Conservation (phyloP, 2,329 filamentous ascomycete species). For the Aspergillus fijiensis region DNA sequence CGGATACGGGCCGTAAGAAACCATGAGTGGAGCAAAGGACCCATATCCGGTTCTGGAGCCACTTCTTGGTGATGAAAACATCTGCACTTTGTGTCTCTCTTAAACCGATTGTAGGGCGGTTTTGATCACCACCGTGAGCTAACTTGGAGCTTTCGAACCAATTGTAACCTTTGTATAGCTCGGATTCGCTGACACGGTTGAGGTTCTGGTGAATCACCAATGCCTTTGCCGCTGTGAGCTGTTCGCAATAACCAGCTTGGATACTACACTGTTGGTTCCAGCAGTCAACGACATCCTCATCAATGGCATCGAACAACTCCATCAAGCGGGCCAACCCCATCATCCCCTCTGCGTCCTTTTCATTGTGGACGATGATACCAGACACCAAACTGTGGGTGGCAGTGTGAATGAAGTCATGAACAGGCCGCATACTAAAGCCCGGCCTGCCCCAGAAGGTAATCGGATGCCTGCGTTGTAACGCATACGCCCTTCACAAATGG, state of each 20-base stretch:
- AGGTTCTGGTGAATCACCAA: slow-evolving; percentile 38
- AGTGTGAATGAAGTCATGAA: slow-evolving; percentile 42
- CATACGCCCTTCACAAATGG: slow-evolving; percentile 38
- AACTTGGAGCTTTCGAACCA: slow-evolving; percentile 38
- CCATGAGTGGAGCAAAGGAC: slow-evolving; percentile 43
- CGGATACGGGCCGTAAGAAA: slow-evolving; percentile 34
- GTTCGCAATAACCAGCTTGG: slow-evolving; percentile 62
- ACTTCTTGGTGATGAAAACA: slow-evolving; percentile 45
- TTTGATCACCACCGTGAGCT: slow-evolving; percentile 19
- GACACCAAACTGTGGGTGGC: slow-evolving; percentile 38
- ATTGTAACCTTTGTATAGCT: slow-evolving; percentile 39
- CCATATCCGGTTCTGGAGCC: slow-evolving; percentile 47
- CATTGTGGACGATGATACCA: slow-evolving; percentile 45
- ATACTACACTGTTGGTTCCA: slow-evolving; percentile 55
- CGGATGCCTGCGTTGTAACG: slow-evolving; percentile 43
- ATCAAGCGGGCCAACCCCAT: slow-evolving; percentile 45
- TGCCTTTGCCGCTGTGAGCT: slow-evolving; percentile 66
- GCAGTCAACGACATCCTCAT: slow-evolving; percentile 46
- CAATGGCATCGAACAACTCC: slow-evolving; percentile 47
- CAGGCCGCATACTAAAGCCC: slow-evolving; percentile 40
- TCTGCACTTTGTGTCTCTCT: slow-evolving; percentile 45
- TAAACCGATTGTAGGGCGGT: slow-evolving; percentile 27
- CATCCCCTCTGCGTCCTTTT: slow-evolving; percentile 45
- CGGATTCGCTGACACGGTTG: slow-evolving; percentile 32
- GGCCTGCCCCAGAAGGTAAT: slow-evolving; percentile 45